Percentiles rank a stretch among this genome's conserved stretches.
Evolutionary conservation across 331 rosid genomes (phyloP).

Genomic region (Acacia concinna): DNA sequence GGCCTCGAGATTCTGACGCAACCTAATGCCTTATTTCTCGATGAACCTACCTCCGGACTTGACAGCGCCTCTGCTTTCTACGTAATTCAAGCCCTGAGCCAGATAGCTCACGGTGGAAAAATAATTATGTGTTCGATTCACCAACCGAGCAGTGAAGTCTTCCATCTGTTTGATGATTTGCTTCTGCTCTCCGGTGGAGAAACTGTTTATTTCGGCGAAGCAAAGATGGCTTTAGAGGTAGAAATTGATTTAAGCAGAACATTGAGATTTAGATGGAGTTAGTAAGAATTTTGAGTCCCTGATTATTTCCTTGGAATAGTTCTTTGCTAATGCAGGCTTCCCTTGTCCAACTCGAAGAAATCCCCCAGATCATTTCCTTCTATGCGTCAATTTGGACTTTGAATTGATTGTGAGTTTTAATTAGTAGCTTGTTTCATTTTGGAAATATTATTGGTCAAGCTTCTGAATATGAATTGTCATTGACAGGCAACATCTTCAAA

Average conservation of each 20-base stretch:
- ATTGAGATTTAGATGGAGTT: background rate
- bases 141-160: constrained; percentile 41
- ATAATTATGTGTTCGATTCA: constrained; percentile 39
- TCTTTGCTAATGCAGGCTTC: constrained; percentile 16
- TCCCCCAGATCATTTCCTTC: constrained; percentile 12
- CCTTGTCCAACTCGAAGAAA: constrained; percentile 13
- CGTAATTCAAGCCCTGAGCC: constrained; percentile 25
- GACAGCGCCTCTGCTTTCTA: constrained; percentile 52
- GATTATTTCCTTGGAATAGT: background rate
- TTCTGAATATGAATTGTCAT: constrained; percentile 19
- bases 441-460: background rate
- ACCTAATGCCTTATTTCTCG: constrained; percentile 50
- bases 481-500: constrained; percentile 29
- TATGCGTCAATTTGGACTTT: constrained; percentile 14
- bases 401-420: background rate
- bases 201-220: constrained; percentile 45
- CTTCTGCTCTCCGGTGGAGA: constrained; percentile 47
- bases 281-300: background rate
- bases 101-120: constrained; percentile 8
- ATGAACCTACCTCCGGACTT: constrained; percentile 57
- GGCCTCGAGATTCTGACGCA: constrained; percentile 47
- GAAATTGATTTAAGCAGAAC: background rate
- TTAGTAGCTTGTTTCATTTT: background rate
- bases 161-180: constrained; percentile 37
- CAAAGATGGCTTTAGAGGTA: constrained; percentile 28